Base-by-base conservation (phyloP, 2,329 filamentous ascomycete species). In the Nothopassalora personata region DNA sequence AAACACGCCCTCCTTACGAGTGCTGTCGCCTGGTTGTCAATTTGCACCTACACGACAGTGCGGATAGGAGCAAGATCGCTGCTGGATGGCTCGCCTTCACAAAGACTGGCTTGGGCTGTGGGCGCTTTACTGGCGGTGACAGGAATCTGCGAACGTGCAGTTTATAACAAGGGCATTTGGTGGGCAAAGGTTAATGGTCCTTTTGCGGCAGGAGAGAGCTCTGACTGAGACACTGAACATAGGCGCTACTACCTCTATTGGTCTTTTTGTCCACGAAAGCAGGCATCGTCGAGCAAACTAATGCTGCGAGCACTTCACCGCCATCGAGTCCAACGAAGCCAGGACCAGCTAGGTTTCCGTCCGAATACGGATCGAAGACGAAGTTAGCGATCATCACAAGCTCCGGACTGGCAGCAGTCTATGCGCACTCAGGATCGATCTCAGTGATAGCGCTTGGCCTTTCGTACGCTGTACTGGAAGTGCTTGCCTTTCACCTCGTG, bases 141-240 rank as follows among this genome's bases (percentile, higher is more conserved):
- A 27, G 69, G 70, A 43, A 68, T 79, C 39, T 79, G 77, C 68
- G 76, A 79, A 61, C 65, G 77, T 56, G 74, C 76, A n/a, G 72
- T 73, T 62, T 75, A 77, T 60, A 73, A 72, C 54, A 69, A 73
- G 60, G 74, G 73, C 45, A 72, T 77, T n/a, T 75, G 76, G 73
- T 74, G 75, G 70, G 74, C 74, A 23, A 78, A 80, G 75, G 78
- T 79, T 60, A 64, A 60, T 55, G 43, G 18, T 43, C 45, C 50
- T 31, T 39, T 18, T 10, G 23, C 31, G n/a, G 4, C 48, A n/a
- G 45, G 53, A 55, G 50, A 46, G 58, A 61, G 57, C 59, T 60
- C 59, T 64, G 64, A 63, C 68, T 69, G 67, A 66, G 65, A 65
- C 18, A 30, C 49, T 11, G 54, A 46, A 31, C 8, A 51, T 64